Base-by-base conservation (phyloP, 2,329 filamentous ascomycete species). In the Alternaria ethzedia region DNA sequence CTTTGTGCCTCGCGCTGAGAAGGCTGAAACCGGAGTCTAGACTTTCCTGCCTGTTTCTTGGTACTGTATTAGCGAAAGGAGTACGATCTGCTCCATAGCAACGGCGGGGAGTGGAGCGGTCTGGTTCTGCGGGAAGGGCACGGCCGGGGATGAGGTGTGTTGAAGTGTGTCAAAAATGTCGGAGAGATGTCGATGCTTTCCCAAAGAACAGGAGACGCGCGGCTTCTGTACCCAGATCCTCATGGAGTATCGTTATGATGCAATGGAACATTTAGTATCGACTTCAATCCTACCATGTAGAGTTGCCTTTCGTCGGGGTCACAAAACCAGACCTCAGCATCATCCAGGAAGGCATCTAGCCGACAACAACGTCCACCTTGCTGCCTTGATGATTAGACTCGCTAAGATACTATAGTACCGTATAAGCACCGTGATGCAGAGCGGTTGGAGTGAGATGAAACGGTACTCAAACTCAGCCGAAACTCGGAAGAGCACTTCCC, bases 21-120 rank as follows among this genome's bases (percentile, higher is more conserved):
- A 54, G 54, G 41, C 68, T 79, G 76, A 79, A 79, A 79, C 77
- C 76, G 76, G 76, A 71, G 68, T 58, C 59, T 54, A 47, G 28
- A 32, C 55, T 59, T 62, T 50, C 59, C 45, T 52, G 55, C 36
- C 47, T 32, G 25, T 32, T 23, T n/a, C 36, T 30, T 54, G 43
- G 54, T 41, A 28, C 41, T 30, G 49, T 26, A 54, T 43, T 30
- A 49, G 43, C 55, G 49, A 49, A 61, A 45, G 23, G 23, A 57
- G 45, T 57, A 63, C 61, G 58, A 61, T 55, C 57, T 64, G 61
- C 43, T 46, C 15, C 46, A 43, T 41, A 50, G 43, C 20, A 28
- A 57, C 43, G 49, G 56, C 49, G 59, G 59, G 64, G 60, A 57
- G 63, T 61, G 47, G 59, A 50, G 52, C 28, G 41, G 63, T 70